Evolutionary conservation across 2,329 filamentous ascomycete species (phyloP).

Genomic region (Verticillium nubilum): DNA sequence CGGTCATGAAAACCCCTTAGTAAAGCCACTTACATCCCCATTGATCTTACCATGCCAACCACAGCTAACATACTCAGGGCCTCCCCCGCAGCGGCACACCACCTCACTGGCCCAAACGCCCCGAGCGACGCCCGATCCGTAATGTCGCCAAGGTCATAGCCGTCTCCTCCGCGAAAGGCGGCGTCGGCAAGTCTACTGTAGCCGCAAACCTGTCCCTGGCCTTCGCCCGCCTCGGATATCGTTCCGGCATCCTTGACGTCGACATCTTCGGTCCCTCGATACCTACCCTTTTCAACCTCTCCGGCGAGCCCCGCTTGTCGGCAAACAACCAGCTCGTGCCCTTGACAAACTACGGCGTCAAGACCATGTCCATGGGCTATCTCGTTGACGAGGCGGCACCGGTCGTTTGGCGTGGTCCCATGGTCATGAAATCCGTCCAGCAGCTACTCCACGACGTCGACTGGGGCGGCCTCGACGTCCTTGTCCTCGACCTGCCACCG

Average conservation of each 20-base stretch:
- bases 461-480: slow-evolving; percentile 80
- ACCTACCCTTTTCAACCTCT: slow-evolving; percentile 80
- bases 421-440: slow-evolving; percentile 96
- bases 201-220: slow-evolving; percentile 82
- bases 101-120: slow-evolving; percentile 62
- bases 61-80: slow-evolving; percentile 48
- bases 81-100: slow-evolving; percentile 68
- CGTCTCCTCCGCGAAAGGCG: slow-evolving; percentile 95
- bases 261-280: slow-evolving; percentile 97
- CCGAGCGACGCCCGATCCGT: slow-evolving; percentile 72
- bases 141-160: slow-evolving; percentile 89
- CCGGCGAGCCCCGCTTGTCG: slow-evolving; percentile 72
- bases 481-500: slow-evolving; percentile 87
- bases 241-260: slow-evolving; percentile 84
- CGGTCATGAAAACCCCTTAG: slow-evolving; percentile 83
- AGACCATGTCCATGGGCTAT: slow-evolving; percentile 99
- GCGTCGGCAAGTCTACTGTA: slow-evolving; percentile 96
- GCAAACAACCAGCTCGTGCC: slow-evolving; percentile 77
- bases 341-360: slow-evolving; percentile 88
- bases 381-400: slow-evolving; percentile 74
- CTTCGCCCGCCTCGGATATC: slow-evolving; percentile 75
- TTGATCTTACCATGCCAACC: not conserved
- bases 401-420: slow-evolving; percentile 90
- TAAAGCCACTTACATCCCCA: slow-evolving; percentile 31
- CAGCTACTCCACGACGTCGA: slow-evolving; percentile 93